Evolutionary conservation across 2,329 filamentous ascomycete species (phyloP).

Genomic region (Fusarium abutilonis): DNA sequence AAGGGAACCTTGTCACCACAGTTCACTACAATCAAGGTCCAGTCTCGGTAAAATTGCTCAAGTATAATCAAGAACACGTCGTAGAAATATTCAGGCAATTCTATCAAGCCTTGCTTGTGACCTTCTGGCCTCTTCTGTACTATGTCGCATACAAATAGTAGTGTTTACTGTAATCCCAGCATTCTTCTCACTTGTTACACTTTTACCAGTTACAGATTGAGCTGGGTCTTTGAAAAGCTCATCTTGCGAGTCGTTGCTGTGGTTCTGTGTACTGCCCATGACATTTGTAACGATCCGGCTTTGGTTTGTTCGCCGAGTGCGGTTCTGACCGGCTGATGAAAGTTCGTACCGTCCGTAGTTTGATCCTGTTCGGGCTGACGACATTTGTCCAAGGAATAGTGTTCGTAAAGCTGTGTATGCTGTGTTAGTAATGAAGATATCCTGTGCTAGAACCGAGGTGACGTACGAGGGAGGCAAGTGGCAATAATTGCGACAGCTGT

Average conservation of each 20-base stretch:
- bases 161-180: slow-evolving; percentile 36
- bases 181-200: slow-evolving; percentile 10
- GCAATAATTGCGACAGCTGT: slow-evolving; percentile 54
- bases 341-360: slow-evolving; percentile 41
- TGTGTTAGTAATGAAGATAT: background rate
- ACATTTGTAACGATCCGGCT: slow-evolving; percentile 40
- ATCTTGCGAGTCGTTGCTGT: slow-evolving; percentile 38
- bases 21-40: too few species aligned
- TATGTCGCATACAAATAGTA: slow-evolving; percentile 34
- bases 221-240: slow-evolving; percentile 33
- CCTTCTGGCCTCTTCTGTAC: slow-evolving; percentile 3
- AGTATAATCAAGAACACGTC: too few species aligned
- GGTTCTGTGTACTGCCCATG: slow-evolving; percentile 35
- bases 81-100: slow-evolving; percentile 9
- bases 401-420: slow-evolving; percentile 26
- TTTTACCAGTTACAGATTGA: background rate
- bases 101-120: slow-evolving; percentile 10
- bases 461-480: slow-evolving; percentile 50
- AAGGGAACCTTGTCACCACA: too few species aligned
- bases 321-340: slow-evolving; percentile 30
- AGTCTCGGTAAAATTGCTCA: too few species aligned
- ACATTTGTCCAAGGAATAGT: slow-evolving; percentile 37
- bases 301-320: slow-evolving; percentile 33
- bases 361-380: slow-evolving; percentile 27
- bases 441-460: fast-evolving